Base-by-base conservation (phyloP, 2,329 filamentous ascomycete genomes). In the Aphanocladium album region DNA sequence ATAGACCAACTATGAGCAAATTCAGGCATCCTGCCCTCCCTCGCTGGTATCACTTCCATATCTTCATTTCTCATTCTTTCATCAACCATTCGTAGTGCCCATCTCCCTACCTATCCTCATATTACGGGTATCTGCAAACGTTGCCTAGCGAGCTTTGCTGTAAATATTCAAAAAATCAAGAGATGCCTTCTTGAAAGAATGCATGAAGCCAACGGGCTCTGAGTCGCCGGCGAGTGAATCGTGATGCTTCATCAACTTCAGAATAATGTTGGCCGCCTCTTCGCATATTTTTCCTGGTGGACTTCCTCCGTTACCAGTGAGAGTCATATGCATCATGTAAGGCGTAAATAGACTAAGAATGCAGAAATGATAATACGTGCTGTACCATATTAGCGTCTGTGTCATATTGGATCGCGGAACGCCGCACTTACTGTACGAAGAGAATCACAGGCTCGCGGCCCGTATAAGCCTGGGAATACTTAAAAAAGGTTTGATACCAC, bases 341-440 rank as follows among this genome's bases (percentile, higher is more conserved):
- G 57, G 57, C 5, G 49, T 37, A 4, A 60, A 53, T 23, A 60
- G 16, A 14, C 49, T 37, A 14, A 60, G 27, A 14, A 60, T 60
- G 49, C 47, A 60, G 27, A 60, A 60, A 21, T 60, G 57, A 30
- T 60, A 60, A 30, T 60, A 60, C 1, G 49, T 52, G 27, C 57
- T 60, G 16, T 25, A 11, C 16, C 16, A 9, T 35, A 9, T 50
- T 39, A 57, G 45, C 3, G 11, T 5, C 43, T 2, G 21, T 30
- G 2, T 39, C 16, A 21, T 17, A 17, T 7, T n/a, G 6, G n/a
- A 11, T 8, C 21, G 27, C 17, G 14, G 25, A n/a, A 11, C 11
- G 19, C n/a, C 8, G 4, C 17, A 57, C 55, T 11, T 52, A 52
- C 57, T 59, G 57, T 8, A 53, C 49, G 14, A 59, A 59, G 1